A percentile compares a stretch with the other conserved stretches of the same genome.
These are phyloP conservation scores for Coniosporium tulheliwenetii DNA, from an alignment of 2,329 filamentous ascomycete genomes.

Conservation along the genomic window DNA sequence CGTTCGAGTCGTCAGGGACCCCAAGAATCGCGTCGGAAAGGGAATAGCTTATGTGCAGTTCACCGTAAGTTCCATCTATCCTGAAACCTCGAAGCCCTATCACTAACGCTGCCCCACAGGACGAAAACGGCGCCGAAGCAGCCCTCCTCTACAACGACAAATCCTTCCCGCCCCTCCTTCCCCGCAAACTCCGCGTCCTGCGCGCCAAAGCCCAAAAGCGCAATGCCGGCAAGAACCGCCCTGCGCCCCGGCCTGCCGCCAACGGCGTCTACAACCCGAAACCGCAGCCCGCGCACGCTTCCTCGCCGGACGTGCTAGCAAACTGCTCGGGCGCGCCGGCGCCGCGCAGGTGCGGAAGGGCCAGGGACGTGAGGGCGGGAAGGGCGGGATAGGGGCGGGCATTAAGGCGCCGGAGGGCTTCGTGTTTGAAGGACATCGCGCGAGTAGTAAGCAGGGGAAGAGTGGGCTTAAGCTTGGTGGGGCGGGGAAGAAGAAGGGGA, in stretches of 20 bases:
- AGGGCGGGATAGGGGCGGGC: slow-evolving; percentile 10
- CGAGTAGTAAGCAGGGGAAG: slow-evolving; percentile 49
- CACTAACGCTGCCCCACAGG: slow-evolving; percentile 26
- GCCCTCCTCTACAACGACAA: slow-evolving; percentile 79
- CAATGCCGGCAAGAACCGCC: slow-evolving; percentile 22
- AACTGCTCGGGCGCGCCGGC: slow-evolving; percentile 56
- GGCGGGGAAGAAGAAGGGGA: slow-evolving; percentile 32
- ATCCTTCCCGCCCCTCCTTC: slow-evolving; percentile 89
- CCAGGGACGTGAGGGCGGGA: slow-evolving; percentile 2
- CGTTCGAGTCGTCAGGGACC: slow-evolving; percentile 80
- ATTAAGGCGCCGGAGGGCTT: slow-evolving; percentile 50
- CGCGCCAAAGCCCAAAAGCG: slow-evolving; percentile 60
- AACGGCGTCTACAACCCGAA: slow-evolving; percentile 49
- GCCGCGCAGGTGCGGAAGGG: slow-evolving; percentile 26
- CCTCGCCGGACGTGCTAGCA: slow-evolving; percentile 58
- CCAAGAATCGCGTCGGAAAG: slow-evolving; percentile 84
- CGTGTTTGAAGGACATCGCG: slow-evolving; percentile 70
- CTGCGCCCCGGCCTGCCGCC: slow-evolving; percentile 14
- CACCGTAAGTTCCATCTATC: slow-evolving; percentile 33
- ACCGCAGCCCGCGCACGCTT: slow-evolving; percentile 51
- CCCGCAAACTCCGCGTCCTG: slow-evolving; percentile 68
- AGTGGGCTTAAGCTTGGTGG: slow-evolving; percentile 45
- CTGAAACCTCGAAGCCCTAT: not conserved
- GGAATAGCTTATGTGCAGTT: slow-evolving; percentile 98
- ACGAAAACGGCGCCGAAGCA: slow-evolving; percentile 78